Base-by-base conservation (phyloP, 352 stramenopile species). In the Phytophthora pinifolia region DNA sequence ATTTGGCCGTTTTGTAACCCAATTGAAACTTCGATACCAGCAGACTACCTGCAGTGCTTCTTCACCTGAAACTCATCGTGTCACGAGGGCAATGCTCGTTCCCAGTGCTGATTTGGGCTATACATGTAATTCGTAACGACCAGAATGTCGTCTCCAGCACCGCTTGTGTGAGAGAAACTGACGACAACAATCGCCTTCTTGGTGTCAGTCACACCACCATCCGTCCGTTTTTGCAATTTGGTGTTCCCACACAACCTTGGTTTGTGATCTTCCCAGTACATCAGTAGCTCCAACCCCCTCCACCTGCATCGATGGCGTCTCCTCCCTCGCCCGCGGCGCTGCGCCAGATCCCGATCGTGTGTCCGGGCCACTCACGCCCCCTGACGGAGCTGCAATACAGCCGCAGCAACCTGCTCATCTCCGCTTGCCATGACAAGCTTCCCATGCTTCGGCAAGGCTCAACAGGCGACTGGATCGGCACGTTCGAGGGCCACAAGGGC, bases 401-500 rank as follows among this genome's bases (percentile, higher is more conserved):
- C 38, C 41, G 46, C 15, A 68, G 67, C 42, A 84, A 74, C 53
- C 84, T 94, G 45, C 71, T 94, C 18, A 75, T 94, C 62, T 94
- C 84, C 15, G 84, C 81, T 14, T 94, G 84, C 60, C 84, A 94
- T 51, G 86, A 96, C 70, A 95, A 95, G 64, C 72, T 86, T 36
- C 88, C 86, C 31, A 96, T 96, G 86, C 71, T 97, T 42, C 83
- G 88, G 3, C 83, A 83, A 44, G 85, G 70, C 7, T 74, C 79
- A 38, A 84, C 87, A 22, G 88, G 88, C 45, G 79, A 97, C 69
- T 99, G 97, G 97, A 98, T 99, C 59, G 97, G 96, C 42, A 99
- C 95, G 6, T 99, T 98, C 50, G 74, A 92, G 22, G 97, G 97
- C 39, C 97, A 99, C 75, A 99, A 99, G 67, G 97, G 96, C 42